These are phyloP conservation scores for Neofusicoccum sp. DNA, from an alignment of 2,329 filamentous ascomycete species.

Conservation along the genomic window DNA sequence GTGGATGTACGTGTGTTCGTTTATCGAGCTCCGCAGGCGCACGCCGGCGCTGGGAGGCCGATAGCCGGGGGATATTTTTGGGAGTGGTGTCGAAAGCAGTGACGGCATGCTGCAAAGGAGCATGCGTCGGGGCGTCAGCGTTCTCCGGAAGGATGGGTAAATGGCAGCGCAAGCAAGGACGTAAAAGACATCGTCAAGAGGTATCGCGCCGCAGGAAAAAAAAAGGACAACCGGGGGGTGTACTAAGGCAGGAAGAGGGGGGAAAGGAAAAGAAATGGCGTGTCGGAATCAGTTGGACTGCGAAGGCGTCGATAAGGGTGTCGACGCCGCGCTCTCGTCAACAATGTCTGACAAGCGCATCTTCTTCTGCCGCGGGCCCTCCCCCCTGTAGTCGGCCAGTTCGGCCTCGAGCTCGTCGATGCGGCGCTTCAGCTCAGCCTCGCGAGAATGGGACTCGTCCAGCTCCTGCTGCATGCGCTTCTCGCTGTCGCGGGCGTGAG, in stretches of 20 bases:
- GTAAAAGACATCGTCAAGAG: slow-evolving; percentile 9
- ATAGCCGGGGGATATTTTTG: neutral
- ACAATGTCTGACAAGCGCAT: slow-evolving; percentile 57
- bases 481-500: slow-evolving; percentile 54
- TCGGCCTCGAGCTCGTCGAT: slow-evolving; percentile 62
- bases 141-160: neutral
- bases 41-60: neutral
- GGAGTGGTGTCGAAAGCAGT: neutral
- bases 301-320: slow-evolving; percentile 28
- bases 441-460: slow-evolving; percentile 73
- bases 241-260: neutral
- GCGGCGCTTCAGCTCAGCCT: slow-evolving; percentile 77
- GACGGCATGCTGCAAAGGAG: neutral
- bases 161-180: neutral
- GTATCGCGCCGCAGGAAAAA: slow-evolving; percentile 13
- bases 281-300: slow-evolving; percentile 15
- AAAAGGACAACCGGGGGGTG: neutral
- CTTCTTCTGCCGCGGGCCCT: slow-evolving; percentile 54
- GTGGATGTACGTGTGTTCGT: slow-evolving; percentile 7
- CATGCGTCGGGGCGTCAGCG: neutral
- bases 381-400: slow-evolving; percentile 23
- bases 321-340: slow-evolving; percentile 42
- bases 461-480: slow-evolving; percentile 59
- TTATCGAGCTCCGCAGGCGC: neutral
- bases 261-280: neutral